Conservation (phyloP, 2,329 filamentous ascomycete genomes). For the Talaromyces marneffei region DNA sequence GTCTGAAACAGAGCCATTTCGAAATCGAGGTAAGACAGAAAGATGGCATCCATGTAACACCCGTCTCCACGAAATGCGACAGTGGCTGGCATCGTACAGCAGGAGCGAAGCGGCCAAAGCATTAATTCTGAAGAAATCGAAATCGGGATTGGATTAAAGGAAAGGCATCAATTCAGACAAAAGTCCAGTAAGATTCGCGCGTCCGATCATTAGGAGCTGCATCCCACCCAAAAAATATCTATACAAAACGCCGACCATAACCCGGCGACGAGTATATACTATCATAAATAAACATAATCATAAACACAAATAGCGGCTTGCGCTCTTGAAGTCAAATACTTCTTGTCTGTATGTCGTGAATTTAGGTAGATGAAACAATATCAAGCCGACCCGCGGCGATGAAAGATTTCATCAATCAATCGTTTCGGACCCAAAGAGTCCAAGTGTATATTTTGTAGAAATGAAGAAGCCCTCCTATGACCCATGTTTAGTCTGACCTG, state of each 20-base stretch:
- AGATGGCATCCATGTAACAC: not conserved
- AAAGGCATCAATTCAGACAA: not conserved
- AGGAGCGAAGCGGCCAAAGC: not conserved
- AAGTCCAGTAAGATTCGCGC: not conserved
- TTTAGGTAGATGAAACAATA: not conserved
- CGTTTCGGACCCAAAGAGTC: conserved; percentile 59
- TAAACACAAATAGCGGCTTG: not conserved
- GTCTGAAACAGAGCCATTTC: not conserved
- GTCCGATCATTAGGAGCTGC: not conserved
- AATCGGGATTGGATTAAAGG: not conserved
- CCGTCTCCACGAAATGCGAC: not conserved
- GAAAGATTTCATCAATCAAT: conserved; percentile 60
- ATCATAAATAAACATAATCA: not conserved
- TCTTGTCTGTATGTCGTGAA: not conserved
- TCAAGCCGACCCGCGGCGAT: conserved; percentile 41
- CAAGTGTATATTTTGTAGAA: conserved; percentile 46
- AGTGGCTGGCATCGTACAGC: not conserved
- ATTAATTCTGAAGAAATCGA: not conserved
- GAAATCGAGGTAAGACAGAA: not conserved
- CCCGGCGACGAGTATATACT: not conserved
- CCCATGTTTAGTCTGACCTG: conserved; percentile 50
- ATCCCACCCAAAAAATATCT: not conserved
- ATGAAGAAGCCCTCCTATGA: conserved; percentile 33
- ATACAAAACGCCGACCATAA: not conserved
- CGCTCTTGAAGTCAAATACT: not conserved